Evolutionary conservation across 768 basidiomycete genomes (phyloP).

Genomic region (Mycena rosella): DNA sequence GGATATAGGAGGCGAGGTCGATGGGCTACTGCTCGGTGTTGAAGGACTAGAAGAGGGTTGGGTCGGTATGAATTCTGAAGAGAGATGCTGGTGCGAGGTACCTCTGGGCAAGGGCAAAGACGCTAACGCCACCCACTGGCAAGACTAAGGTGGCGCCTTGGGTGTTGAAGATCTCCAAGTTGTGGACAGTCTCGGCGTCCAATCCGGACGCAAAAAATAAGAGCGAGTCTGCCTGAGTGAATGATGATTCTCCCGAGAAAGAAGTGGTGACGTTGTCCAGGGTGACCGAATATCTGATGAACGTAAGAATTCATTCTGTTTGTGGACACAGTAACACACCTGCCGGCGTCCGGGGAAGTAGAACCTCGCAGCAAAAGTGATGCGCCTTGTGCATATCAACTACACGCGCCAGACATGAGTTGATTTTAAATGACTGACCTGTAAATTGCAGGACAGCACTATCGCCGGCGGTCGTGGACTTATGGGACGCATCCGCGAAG

Average conservation of each 20-base stretch:
- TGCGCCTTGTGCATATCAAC: conserved; percentile 58
- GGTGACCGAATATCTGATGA: conserved; percentile 30
- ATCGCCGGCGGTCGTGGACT: conserved; percentile 60
- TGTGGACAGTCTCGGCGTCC: conserved; percentile 61
- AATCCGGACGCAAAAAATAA: conserved; percentile 76
- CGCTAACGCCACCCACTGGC: conserved; percentile 62
- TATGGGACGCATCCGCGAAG: conserved; percentile 43
- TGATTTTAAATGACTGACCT: conserved; percentile 53
- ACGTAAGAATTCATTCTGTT: neutral
- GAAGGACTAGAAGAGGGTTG: conserved; percentile 7
- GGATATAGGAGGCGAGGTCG: conserved; percentile 29
- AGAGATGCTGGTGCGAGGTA: conserved; percentile 46
- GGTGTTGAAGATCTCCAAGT: conserved; percentile 67
- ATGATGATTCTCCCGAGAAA: conserved; percentile 67
- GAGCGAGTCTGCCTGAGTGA: conserved; percentile 62
- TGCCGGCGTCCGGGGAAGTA: conserved; percentile 68
- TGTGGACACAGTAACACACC: conserved; percentile 66
- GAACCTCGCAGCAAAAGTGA: conserved; percentile 72
- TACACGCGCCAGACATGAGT: no score
- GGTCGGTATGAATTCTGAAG: neutral
- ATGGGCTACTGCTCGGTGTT: conserved; percentile 19
- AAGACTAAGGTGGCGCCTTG: conserved; percentile 65
- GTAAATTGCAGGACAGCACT: conserved; percentile 56
- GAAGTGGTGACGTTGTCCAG: conserved; percentile 62
- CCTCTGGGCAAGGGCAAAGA: conserved; percentile 40